Evolutionary conservation across 495 filamentous ascomycete genomes (phyloP).

Genomic region (Podospora pseudoanserina): DNA sequence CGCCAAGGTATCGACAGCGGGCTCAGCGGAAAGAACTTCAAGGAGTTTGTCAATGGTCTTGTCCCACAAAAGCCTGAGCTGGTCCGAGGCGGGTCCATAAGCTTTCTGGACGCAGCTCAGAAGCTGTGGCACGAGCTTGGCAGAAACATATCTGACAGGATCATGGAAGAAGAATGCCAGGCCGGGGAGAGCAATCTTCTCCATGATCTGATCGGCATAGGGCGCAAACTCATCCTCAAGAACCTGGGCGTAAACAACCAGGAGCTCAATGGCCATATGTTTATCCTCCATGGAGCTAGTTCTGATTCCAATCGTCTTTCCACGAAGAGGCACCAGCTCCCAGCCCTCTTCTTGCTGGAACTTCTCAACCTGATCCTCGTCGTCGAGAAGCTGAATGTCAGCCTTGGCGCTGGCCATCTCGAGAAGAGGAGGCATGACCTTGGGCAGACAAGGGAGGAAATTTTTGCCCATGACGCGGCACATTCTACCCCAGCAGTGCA

Average conservation of each 20-base stretch:
- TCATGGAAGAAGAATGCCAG: conserved; percentile 99
- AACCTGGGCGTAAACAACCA: conserved; percentile 94
- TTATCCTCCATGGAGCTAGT: conserved; percentile 97
- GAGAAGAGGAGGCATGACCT: conserved; percentile 91
- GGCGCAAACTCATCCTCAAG: conserved; percentile 88
- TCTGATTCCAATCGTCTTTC: conserved; percentile 97
- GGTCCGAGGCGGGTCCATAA: conserved; percentile 69
- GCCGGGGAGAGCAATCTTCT: conserved; percentile 90
- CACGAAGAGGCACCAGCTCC: conserved; percentile 94
- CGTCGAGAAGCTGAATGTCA: conserved; percentile 93
- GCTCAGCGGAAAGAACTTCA: conserved; percentile 91
- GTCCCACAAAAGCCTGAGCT: conserved; percentile 76
- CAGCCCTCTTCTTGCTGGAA: conserved; percentile 95
- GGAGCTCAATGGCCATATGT: conserved; percentile 96
- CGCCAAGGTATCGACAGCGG: conserved; percentile 90
- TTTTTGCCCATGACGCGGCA: conserved; percentile 86
- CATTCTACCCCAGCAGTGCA: conserved; percentile 99
- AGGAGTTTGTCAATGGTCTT: conserved; percentile 84
- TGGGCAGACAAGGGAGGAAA: conserved; percentile 87
- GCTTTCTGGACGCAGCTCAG: conserved; percentile 91
- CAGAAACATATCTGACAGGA: conserved; percentile 90
- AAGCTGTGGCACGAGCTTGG: conserved; percentile 90
- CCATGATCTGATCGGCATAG: conserved; percentile 90
- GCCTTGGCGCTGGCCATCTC: conserved; percentile 92
- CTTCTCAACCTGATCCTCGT: conserved; percentile 89